Conservation (phyloP, 2,329 filamentous ascomycete species). For the Scleromitrula shiraiana region DNA sequence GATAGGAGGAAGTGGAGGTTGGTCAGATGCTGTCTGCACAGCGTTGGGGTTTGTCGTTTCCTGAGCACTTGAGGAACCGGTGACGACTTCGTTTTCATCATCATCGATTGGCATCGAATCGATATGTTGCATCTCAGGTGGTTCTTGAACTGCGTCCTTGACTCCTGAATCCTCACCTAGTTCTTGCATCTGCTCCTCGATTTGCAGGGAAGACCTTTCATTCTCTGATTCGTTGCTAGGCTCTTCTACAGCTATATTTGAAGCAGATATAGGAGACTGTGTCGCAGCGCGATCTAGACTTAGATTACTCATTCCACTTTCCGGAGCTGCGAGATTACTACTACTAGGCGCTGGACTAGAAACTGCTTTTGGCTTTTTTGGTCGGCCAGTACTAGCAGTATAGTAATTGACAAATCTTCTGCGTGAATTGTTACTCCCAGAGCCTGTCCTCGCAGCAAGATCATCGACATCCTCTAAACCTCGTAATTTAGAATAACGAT, state of each 20-base stretch:
- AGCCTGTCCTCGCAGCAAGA: constrained; percentile 26
- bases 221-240: constrained; percentile 27
- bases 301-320: constrained; percentile 21
- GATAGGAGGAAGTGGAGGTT: constrained; percentile 37
- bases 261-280: constrained; percentile 34
- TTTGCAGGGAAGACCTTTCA: constrained; percentile 27
- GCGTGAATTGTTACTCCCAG: constrained; percentile 35
- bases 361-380: constrained; percentile 41
- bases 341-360: constrained; percentile 13
- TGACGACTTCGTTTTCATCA: constrained; percentile 12
- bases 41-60: neutral
- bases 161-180: constrained; percentile 23
- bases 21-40: constrained; percentile 27
- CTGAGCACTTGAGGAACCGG: neutral
- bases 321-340: constrained; percentile 14
- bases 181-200: constrained; percentile 23
- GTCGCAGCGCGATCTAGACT: constrained; percentile 13
- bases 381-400: constrained; percentile 70
- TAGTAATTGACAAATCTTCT: constrained; percentile 87
- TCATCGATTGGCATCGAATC: constrained; percentile 35
- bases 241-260: constrained; percentile 17
- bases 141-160: constrained; percentile 20
- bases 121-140: constrained; percentile 30
- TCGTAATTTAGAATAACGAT: constrained; percentile 61
- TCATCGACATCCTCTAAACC: constrained; percentile 65